Percentiles rank a stretch among this genome's conserved stretches.
Evolutionary conservation across 208 protist genomes (phyloP).

Genomic region (Acanthamoeba culbertsoni): DNA sequence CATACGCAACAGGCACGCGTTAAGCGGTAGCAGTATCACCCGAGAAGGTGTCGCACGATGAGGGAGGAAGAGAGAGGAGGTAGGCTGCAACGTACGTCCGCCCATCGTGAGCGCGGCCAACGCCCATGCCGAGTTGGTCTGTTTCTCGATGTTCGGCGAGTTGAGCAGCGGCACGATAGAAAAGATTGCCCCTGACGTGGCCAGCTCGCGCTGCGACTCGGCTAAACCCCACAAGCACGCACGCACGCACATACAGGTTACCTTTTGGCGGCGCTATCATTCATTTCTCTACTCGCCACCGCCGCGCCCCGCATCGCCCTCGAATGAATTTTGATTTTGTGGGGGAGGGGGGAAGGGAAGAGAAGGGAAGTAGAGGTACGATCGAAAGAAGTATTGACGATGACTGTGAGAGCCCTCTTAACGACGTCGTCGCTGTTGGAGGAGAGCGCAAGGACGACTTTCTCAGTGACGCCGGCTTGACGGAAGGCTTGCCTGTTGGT

Average conservation of each 20-base stretch:
- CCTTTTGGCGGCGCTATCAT: no score
- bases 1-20: no score
- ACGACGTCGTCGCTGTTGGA: conserved; percentile 44
- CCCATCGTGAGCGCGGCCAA: conserved; percentile 53
- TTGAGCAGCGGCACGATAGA: conserved; percentile 27
- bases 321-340: no score
- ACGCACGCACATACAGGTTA: no score
- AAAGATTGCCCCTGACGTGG: not conserved
- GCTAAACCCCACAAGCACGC: no score
- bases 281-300: no score
- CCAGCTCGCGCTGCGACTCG: not conserved
- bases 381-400: conserved; percentile 57
- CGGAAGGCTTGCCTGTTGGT: not conserved
- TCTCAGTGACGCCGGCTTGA: not conserved
- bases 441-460: not conserved
- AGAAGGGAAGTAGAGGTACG: not conserved
- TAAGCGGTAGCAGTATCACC: no score
- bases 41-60: no score
- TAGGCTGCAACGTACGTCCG: no score
- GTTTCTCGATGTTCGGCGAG: conserved; percentile 33
- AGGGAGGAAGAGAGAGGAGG: no score
- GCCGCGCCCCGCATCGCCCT: no score
- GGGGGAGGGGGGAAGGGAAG: no score
- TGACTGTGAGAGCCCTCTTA: conserved; percentile 28
- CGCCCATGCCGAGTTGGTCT: conserved; percentile 46